Evolutionary conservation across 2,329 filamentous ascomycete species (phyloP).

Genomic region (Herpotrichia juniperi): DNA sequence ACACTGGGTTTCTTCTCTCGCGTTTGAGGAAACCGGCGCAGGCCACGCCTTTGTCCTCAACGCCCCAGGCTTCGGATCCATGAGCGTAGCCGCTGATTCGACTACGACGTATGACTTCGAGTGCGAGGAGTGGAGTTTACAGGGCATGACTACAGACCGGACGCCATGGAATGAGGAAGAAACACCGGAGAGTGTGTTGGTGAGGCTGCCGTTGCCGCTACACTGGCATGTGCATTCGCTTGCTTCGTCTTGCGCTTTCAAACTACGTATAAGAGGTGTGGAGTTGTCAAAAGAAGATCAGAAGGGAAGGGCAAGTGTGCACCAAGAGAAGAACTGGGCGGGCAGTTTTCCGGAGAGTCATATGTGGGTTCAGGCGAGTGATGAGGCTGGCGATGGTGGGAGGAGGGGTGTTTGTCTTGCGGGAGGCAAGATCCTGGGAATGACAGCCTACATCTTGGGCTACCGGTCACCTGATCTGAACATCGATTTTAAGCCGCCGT

Average conservation of each 20-base stretch:
- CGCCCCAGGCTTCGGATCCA: conserved; percentile 48
- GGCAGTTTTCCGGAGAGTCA: conserved; percentile 52
- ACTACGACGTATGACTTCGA: conserved; percentile 44
- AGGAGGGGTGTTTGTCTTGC: conserved; percentile 38
- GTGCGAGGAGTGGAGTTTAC: conserved; percentile 45
- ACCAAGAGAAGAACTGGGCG: conserved; percentile 61
- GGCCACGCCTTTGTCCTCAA: conserved; percentile 48
- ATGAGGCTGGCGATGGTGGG: conserved; percentile 12
- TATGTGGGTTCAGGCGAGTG: conserved; percentile 43
- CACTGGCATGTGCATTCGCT: conserved; percentile 60
- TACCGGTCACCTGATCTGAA: conserved; percentile 47
- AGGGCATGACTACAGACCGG: conserved; percentile 45
- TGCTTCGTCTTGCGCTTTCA: conserved; percentile 48
- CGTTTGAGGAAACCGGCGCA: conserved; percentile 25
- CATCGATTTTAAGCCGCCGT: conserved; percentile 54
- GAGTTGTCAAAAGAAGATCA: conserved; percentile 25
- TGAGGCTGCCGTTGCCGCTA: conserved; percentile 54
- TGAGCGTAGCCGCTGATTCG: conserved; percentile 43
- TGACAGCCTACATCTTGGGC: conserved; percentile 53
- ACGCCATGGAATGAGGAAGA: conserved; percentile 45
- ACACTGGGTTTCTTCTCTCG: conserved; percentile 51
- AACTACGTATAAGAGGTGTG: conserved; percentile 44
- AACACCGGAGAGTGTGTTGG: conserved; percentile 55
- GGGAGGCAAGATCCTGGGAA: conserved; percentile 41
- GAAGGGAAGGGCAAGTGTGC: conserved; percentile 47